These are phyloP conservation scores for Hypericum androsaemum DNA, from an alignment of 345 rosid species.

Conservation along the genomic window DNA sequence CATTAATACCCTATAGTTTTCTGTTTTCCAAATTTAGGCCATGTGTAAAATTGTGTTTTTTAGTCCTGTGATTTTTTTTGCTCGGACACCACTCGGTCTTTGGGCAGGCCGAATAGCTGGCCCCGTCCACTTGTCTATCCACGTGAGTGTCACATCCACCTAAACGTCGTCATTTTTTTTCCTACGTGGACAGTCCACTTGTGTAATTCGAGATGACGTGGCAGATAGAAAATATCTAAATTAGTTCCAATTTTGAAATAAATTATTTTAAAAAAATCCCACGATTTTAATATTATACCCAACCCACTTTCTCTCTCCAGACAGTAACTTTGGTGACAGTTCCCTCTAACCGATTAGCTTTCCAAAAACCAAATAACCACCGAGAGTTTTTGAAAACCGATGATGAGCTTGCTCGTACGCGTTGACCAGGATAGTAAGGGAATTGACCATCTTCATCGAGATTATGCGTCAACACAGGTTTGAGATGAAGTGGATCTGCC, in stretches of 20 bases:
- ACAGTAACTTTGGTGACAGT: conserved; percentile 81
- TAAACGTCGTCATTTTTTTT: conserved; percentile 76
- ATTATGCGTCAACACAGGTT: conserved; percentile 55
- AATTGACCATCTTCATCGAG: conserved; percentile 78
- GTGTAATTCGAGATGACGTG: too few species aligned
- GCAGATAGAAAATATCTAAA: too few species aligned
- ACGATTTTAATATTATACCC: conserved; percentile 91
- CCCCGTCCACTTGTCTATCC: too few species aligned
- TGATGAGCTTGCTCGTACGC: conserved; percentile 78
- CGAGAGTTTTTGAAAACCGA: conserved; percentile 73
- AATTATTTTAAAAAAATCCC: conserved; percentile 82
- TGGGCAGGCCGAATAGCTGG: too few species aligned
- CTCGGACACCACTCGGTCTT: too few species aligned
- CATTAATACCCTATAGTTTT: too few species aligned
- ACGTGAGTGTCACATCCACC: conserved; percentile 88
- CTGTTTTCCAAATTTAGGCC: too few species aligned
- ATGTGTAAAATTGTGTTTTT: too few species aligned
- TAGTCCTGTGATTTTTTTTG: too few species aligned
- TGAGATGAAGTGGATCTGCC: conserved; percentile 73
- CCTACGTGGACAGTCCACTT: too few species aligned
- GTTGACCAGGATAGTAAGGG: conserved; percentile 92
- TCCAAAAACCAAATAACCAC: conserved; percentile 85
- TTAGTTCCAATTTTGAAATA: too few species aligned
- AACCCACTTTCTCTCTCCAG: conserved; percentile 74
- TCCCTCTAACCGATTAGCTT: conserved; percentile 79